A percentile compares a stretch with the other conserved stretches of the same genome.
Conservation (phyloP, 2,329 filamentous ascomycete species). For the Penicillium brevicompactum region DNA sequence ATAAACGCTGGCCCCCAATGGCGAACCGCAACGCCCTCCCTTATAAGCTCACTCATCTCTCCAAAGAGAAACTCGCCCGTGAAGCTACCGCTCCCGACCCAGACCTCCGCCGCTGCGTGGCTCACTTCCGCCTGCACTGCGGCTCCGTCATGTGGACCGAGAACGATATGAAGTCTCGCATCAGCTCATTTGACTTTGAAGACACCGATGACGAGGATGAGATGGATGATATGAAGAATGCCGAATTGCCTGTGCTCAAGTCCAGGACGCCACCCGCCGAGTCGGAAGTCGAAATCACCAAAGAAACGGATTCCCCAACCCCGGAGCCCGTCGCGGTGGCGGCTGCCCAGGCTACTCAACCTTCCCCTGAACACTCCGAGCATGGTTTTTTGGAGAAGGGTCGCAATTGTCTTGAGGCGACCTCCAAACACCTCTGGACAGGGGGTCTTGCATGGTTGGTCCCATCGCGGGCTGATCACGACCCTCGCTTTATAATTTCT, state of each 20-base stretch:
- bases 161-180: slow-evolving; percentile 38
- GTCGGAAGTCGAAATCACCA: slow-evolving; percentile 9
- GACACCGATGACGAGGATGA: slow-evolving; percentile 35
- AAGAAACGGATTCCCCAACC: slow-evolving; percentile 2
- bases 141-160: slow-evolving; percentile 38
- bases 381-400: slow-evolving; percentile 29
- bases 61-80: slow-evolving; percentile 38
- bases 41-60: slow-evolving; percentile 39
- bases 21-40: slow-evolving; percentile 38
- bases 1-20: slow-evolving; percentile 38
- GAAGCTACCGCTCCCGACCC: slow-evolving; percentile 39
- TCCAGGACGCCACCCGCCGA: slow-evolving; percentile 3
- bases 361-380: slow-evolving; percentile 7
- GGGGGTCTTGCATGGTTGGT: slow-evolving; percentile 15
- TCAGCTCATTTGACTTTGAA: slow-evolving; percentile 40
- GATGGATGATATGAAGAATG: slow-evolving; percentile 17
- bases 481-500: neutral
- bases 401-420: slow-evolving; percentile 31
- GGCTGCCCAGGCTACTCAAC: neutral
- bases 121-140: slow-evolving; percentile 37
- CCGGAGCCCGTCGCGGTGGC: slow-evolving; percentile 2
- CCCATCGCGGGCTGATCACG: slow-evolving; percentile 6
- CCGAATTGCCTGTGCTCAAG: slow-evolving; percentile 4
- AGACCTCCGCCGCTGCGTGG: slow-evolving; percentile 38
- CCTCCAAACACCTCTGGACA: slow-evolving; percentile 31